Percentiles rank a stretch among this genome's conserved stretches.
Evolutionary conservation across 306 rosid genomes (phyloP).

Genomic region (Quercus bicolor): DNA sequence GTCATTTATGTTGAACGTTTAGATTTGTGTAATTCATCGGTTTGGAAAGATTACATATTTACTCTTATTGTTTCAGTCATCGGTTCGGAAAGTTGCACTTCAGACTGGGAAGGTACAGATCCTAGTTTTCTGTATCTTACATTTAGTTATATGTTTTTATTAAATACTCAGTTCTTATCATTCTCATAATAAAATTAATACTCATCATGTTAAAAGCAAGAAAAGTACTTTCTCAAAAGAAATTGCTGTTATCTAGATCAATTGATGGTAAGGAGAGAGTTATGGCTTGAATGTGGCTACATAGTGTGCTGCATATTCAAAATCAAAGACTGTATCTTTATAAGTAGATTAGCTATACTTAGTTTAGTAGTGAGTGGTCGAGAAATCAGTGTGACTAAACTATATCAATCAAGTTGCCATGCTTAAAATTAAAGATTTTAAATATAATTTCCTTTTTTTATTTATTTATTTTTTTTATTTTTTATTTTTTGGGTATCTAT

Average conservation of each 20-base stretch:
- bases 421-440: not conserved
- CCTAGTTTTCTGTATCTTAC: conserved; percentile 19
- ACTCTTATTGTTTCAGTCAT: conserved; percentile 61
- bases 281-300: no score
- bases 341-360: not conserved
- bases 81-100: conserved; percentile 82
- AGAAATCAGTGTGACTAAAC: not conserved
- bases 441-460: conserved; percentile 8
- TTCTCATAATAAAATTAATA: not conserved
- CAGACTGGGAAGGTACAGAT: conserved; percentile 71
- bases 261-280: not conserved
- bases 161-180: not conserved
- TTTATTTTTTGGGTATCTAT: conserved; percentile 16
- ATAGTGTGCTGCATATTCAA: no score
- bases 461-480: conserved; percentile 2
- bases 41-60: conserved; percentile 3
- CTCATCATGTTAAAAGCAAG: not conserved
- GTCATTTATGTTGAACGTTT: not conserved
- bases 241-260: not conserved
- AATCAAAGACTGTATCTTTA: not conserved
- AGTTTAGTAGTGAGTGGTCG: not conserved
- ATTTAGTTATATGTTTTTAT: not conserved
- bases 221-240: not conserved
- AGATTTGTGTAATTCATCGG: not conserved
- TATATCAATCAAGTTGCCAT: not conserved